Percentiles rank a stretch among this genome's conserved stretches.
Evolutionary conservation across 305 asterid species (phyloP).

Genomic region (Ajuga reptans): DNA sequence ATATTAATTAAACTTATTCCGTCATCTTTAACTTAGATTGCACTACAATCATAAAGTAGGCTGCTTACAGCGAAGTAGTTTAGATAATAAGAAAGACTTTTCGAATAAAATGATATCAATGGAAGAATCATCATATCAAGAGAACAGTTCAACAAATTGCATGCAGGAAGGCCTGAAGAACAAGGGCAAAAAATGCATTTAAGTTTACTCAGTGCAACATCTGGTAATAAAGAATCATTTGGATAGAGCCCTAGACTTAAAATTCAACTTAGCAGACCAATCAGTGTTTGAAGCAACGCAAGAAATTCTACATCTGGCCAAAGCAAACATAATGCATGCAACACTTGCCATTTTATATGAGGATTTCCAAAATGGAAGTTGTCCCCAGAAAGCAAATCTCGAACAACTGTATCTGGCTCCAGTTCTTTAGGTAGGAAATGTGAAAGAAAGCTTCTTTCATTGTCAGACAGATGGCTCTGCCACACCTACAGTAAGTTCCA

Average conservation of each 20-base stretch:
- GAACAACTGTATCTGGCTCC: slow-evolving; percentile 48
- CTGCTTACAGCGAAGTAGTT: neutral
- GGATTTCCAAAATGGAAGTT: slow-evolving; percentile 85
- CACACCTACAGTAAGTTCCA: slow-evolving; percentile 64
- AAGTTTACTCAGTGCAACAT: neutral
- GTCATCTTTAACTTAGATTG: neutral
- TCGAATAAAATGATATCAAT: slow-evolving; percentile 6
- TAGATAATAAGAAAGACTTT: slow-evolving; percentile 1
- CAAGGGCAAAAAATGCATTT: neutral
- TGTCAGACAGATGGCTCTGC: slow-evolving; percentile 60
- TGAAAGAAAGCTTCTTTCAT: slow-evolving; percentile 53
- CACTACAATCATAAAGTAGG: neutral
- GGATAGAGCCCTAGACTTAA: neutral
- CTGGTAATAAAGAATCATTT: neutral
- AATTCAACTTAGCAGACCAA: neutral
- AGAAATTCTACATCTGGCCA: slow-evolving; percentile 12
- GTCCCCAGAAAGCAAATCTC: slow-evolving; percentile 64
- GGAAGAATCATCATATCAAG: neutral
- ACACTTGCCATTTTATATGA: slow-evolving; percentile 63
- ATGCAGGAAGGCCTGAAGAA: slow-evolving; percentile 10
- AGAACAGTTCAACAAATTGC: slow-evolving; percentile 9
- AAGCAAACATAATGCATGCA: slow-evolving; percentile 18
- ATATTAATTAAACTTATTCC: neutral
- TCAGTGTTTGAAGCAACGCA: slow-evolving; percentile 1
- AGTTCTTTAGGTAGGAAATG: slow-evolving; percentile 61